Percentiles rank a stretch among this genome's conserved stretches.
Evolutionary conservation across 2,329 filamentous ascomycete species (phyloP).

Genomic region (Aureobasidium musti): DNA sequence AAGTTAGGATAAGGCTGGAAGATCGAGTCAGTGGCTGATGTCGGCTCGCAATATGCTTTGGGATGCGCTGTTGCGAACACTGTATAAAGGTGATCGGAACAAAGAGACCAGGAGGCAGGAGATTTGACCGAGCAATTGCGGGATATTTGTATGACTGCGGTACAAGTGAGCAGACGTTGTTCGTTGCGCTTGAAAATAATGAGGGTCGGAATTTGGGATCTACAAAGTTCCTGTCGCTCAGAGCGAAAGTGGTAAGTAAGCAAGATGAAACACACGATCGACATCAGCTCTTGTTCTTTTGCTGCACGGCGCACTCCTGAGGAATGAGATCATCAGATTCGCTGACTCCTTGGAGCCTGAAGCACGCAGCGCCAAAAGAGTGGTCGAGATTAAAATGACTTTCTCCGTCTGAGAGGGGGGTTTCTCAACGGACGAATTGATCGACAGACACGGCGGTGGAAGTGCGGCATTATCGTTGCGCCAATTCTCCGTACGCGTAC

Average conservation of each 20-base stretch:
- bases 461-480: slow-evolving; percentile 6
- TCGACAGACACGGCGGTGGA: slow-evolving; percentile 9
- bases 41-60: slow-evolving; percentile 2
- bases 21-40: slow-evolving; percentile 21
- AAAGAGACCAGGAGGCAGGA: not conserved
- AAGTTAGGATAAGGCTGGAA: slow-evolving; percentile 4
- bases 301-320: not conserved
- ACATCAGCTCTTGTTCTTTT: not conserved
- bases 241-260: not conserved
- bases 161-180: not conserved
- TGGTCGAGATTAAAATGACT: not conserved
- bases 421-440: slow-evolving; percentile 13
- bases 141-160: not conserved
- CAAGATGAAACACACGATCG: slow-evolving; percentile 23
- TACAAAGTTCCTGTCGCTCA: not conserved
- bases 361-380: not conserved
- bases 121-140: not conserved
- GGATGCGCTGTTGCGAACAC: not conserved
- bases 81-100: not conserved
- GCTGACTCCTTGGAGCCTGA: not conserved
- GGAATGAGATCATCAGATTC: not conserved
- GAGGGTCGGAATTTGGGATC: not conserved
- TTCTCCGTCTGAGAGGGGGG: not conserved
- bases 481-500: slow-evolving; percentile 10
- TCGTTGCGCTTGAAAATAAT: not conserved